These are phyloP conservation scores for Saitoella complicata DNA, from an alignment of 805 yeast species.

Conservation along the genomic window DNA sequence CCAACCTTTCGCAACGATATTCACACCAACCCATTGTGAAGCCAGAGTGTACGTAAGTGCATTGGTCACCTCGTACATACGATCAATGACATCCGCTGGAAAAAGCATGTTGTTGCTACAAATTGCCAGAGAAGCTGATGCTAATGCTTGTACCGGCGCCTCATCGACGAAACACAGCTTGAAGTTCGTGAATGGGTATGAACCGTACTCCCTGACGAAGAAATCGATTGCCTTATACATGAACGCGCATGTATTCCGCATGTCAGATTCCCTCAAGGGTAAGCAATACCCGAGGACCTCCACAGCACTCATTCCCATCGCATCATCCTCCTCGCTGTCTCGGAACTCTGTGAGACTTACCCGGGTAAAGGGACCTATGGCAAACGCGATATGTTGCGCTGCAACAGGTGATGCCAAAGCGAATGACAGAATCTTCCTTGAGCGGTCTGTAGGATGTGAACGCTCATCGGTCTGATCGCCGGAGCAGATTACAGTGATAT, in stretches of 20 bases:
- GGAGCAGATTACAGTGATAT: constrained; percentile 26
- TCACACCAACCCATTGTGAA: constrained; percentile 85
- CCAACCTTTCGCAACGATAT: constrained; percentile 62
- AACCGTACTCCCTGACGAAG: constrained; percentile 75
- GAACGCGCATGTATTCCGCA: constrained; percentile 58
- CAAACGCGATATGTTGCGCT: constrained; percentile 91
- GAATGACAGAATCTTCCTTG: constrained; percentile 61
- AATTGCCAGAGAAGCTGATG: constrained; percentile 62
- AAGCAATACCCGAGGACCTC: constrained; percentile 40
- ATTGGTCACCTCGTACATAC: constrained; percentile 55
- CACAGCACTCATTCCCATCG: constrained; percentile 19
- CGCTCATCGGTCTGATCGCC: constrained; percentile 34
- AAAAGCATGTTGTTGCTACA: constrained; percentile 48
- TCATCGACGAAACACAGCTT: constrained; percentile 59
- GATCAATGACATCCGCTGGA: constrained; percentile 61
- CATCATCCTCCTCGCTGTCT: constrained; percentile 20
- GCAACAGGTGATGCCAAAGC: constrained; percentile 69
- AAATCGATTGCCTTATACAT: constrained; percentile 66
- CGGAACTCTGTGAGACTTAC: constrained; percentile 34
- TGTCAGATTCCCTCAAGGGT: constrained; percentile 40
- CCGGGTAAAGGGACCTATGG: constrained; percentile 72
- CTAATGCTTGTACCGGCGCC: constrained; percentile 31
- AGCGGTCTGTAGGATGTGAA: constrained; percentile 58
- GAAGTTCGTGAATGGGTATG: constrained; percentile 78
- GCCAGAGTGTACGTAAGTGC: constrained; percentile 54